Evolutionary conservation across 202 grass and related monocot species (phyloP).

Genomic region (Alloteropsis angusta): DNA sequence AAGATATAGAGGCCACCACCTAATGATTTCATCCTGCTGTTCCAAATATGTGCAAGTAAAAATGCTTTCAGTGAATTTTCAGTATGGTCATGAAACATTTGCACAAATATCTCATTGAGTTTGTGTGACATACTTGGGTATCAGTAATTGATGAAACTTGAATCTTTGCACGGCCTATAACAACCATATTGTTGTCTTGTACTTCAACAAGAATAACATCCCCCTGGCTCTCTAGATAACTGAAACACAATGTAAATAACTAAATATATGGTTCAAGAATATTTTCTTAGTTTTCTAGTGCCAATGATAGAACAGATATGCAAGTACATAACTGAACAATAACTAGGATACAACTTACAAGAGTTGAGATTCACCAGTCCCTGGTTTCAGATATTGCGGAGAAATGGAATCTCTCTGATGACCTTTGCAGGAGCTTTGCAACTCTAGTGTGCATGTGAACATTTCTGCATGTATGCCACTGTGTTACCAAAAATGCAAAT

Average conservation of each 20-base stretch:
- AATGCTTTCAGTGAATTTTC: not conserved
- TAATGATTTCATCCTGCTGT: slow-evolving; percentile 60
- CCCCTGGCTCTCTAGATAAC: slow-evolving; percentile 66
- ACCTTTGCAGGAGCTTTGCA: slow-evolving; percentile 62
- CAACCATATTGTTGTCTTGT: slow-evolving; percentile 55
- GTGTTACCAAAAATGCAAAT: slow-evolving; percentile 21
- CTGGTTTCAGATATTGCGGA: slow-evolving; percentile 63
- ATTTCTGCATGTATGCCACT: slow-evolving; percentile 38
- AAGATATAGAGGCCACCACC: slow-evolving; percentile 70
- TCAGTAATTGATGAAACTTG: slow-evolving; percentile 67
- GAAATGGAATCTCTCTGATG: slow-evolving; percentile 53
- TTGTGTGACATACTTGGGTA: slow-evolving; percentile 49
- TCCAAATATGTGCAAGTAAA: slow-evolving; percentile 7
- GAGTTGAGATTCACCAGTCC: slow-evolving; percentile 78
- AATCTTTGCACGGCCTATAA: slow-evolving; percentile 61
- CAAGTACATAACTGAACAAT: not conserved
- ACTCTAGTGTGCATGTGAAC: slow-evolving; percentile 60
- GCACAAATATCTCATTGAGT: slow-evolving; percentile 4
- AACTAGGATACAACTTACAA: slow-evolving; percentile 61
- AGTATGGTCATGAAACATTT: slow-evolving; percentile 4
- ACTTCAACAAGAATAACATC: slow-evolving; percentile 73
- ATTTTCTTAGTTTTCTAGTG: not conserved
- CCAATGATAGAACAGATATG: not conserved
- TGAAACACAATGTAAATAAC: slow-evolving; percentile 45
- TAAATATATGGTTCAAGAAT: slow-evolving; percentile 7